phyloP scores from a whole-genome alignment of 345 rosid genomes.

The Rhodamnia argentea region DNA sequence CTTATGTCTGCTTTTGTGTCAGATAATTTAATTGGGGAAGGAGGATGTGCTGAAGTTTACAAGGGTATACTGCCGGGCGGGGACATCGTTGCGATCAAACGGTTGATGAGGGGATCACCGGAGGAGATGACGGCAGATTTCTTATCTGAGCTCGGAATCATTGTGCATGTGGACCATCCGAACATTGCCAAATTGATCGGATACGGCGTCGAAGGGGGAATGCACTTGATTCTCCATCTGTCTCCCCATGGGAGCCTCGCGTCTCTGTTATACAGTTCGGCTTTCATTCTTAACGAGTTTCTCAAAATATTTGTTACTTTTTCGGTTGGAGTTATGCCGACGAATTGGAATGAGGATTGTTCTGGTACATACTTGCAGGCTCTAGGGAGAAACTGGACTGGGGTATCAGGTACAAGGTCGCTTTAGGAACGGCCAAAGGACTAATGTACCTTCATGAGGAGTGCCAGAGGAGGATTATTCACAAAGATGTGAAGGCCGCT shows the following conservation, averaged over 20 bases:
- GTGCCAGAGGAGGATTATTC: constrained; percentile 88
- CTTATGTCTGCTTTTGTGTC: not conserved
- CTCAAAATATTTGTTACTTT: not conserved
- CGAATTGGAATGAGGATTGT: not conserved
- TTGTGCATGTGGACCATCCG: constrained; percentile 91
- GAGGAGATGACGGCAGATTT: constrained; percentile 87
- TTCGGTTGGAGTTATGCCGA: not conserved
- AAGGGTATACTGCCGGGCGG: constrained; percentile 62
- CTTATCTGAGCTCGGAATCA: constrained; percentile 82
- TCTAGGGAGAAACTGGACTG: constrained; percentile 51
- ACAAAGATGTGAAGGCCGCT: constrained; percentile 88
- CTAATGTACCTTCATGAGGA: constrained; percentile 78
- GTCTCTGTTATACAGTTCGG: constrained; percentile 68
- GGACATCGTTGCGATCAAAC: constrained; percentile 57
- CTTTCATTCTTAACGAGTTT: not conserved
- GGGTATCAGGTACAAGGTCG: constrained; percentile 60
- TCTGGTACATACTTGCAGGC: constrained; percentile 17
- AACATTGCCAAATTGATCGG: constrained; percentile 82
- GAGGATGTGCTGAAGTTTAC: constrained; percentile 89
- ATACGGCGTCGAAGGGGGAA: constrained; percentile 91
- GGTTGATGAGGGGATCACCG: constrained; percentile 59
- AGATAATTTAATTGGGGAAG: constrained; percentile 84
- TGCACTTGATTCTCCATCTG: constrained; percentile 84
- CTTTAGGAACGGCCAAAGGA: constrained; percentile 75
- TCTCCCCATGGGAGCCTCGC: constrained; percentile 87